Evolutionary conservation across 1,284 basidiomycete genomes (phyloP), one percentile per base, ranked within the genome.

Genomic region (Meripilus lineatus): DNA sequence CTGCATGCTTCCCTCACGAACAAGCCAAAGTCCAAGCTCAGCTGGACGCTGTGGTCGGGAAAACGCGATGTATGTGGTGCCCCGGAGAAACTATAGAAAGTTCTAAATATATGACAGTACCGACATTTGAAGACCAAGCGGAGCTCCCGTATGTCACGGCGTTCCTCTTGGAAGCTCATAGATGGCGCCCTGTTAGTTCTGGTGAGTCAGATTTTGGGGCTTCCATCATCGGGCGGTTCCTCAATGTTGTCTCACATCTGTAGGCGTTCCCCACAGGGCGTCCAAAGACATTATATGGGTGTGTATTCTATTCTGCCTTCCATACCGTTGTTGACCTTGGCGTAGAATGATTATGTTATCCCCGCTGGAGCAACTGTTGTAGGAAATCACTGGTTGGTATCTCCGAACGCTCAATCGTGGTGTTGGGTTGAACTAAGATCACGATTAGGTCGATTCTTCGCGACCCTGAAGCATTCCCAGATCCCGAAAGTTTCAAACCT

Each of bases 261-360:
- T 22, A 75, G 75, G 79, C 0, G 72, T 79, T 48, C 62, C 73
- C 2, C 79, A 81, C 47, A 69, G 73, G 18, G 71, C 80, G 0
- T 81, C 75, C 0, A 72, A 71, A 45, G 79, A 82, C 44, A 70
- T 84, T 23, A 54, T 76, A 15, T 84, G 76, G 75, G 79, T 78
- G 51, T 4, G 68, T 35, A 26, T 15, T n/a, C n/a, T n/a, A n/a
- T n/a, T n/a, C n/a, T n/a, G n/a, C n/a, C n/a, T n/a, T n/a, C n/a
- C n/a, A 2, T n/a, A 17, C 6, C 3, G 14, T 40, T 5, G 22
- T 2, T 34, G n/a, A 35, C 11, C 32, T n/a, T n/a, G n/a, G n/a
- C 32, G 21, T 38, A 81, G 77, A 65, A 71, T 42, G 66, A 68
- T 15, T 77, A 78, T 41, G 55, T 70, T 6, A 83, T 84, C 42